Conservation (phyloP, 805 yeast genomes). For the Brettanomyces nanus region DNA sequence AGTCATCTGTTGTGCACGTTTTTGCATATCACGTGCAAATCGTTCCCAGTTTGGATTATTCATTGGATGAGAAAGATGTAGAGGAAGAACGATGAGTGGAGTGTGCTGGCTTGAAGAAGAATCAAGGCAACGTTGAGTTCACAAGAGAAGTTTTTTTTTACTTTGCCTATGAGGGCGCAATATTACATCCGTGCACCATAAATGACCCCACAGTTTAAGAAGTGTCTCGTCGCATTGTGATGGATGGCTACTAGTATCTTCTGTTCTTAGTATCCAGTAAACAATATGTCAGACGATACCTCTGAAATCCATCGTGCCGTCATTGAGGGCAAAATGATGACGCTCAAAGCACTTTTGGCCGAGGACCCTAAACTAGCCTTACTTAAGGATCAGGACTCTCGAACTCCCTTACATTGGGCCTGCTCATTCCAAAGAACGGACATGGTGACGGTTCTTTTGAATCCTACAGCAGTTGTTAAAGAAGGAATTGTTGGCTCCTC, state of each 20-base stretch:
- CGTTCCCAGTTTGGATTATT: slow-evolving; percentile 41
- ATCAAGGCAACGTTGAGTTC: too few relatives aligned
- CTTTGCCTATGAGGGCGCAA: too few relatives aligned
- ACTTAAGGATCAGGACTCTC: slow-evolving; percentile 57
- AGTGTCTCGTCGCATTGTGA: too few relatives aligned
- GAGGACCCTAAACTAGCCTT: slow-evolving; percentile 41
- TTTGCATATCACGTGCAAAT: slow-evolving; percentile 43
- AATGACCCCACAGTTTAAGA: too few relatives aligned
- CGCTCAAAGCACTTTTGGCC: slow-evolving; percentile 42
- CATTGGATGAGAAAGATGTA: slow-evolving; percentile 12
- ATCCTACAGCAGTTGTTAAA: slow-evolving; percentile 24
- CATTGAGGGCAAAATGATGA: slow-evolving; percentile 45
- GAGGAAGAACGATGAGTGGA: not conserved
- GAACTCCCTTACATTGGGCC: slow-evolving; percentile 89
- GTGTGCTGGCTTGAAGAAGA: too few relatives aligned
- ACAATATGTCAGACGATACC: slow-evolving; percentile 12
- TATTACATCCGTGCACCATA: too few relatives aligned
- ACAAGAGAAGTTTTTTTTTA: too few relatives aligned
- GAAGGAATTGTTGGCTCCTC: slow-evolving; percentile 2
- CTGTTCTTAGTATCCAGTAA: too few relatives aligned
- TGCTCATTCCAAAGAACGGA: slow-evolving; percentile 51
- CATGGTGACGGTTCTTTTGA: slow-evolving; percentile 38
- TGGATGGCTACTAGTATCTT: too few relatives aligned
- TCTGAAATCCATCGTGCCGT: slow-evolving; percentile 54
- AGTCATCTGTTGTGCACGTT: slow-evolving; percentile 34